These are phyloP conservation scores for Salvia hispanica DNA, from an alignment of 257 asterid species.

Conservation along the genomic window DNA sequence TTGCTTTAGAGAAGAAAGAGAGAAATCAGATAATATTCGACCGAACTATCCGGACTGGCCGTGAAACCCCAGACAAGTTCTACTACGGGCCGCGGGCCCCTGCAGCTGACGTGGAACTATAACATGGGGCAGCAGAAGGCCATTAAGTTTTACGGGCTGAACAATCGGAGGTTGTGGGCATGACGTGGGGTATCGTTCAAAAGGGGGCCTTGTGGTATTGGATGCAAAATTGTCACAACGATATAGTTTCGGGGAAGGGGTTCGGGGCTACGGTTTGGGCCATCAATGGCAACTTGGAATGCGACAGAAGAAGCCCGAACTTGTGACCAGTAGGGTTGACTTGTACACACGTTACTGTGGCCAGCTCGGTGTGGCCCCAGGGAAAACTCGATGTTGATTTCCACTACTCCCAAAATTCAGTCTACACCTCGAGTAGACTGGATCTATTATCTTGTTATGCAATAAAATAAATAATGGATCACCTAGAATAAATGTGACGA, in stretches of 20 bases:
- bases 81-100: constrained; percentile 61
- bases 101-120: constrained; percentile 61
- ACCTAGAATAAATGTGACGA: not conserved
- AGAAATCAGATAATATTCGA: constrained; percentile 29
- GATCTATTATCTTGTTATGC: not conserved
- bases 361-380: constrained; percentile 48
- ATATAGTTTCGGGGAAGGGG: constrained; percentile 42
- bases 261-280: constrained; percentile 56
- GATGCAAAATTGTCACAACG: constrained; percentile 47
- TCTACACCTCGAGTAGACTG: not conserved
- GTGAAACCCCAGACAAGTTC: constrained; percentile 30
- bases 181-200: constrained; percentile 44
- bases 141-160: constrained; percentile 46
- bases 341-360: constrained; percentile 40
- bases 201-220: constrained; percentile 54
- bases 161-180: constrained; percentile 45
- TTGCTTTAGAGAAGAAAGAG: constrained; percentile 32
- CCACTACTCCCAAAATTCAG: not conserved
- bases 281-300: constrained; percentile 46
- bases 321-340: constrained; percentile 42
- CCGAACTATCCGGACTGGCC: constrained; percentile 37
- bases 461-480: not conserved
- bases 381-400: constrained; percentile 45
- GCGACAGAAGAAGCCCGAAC: constrained; percentile 34
- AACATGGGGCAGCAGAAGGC: constrained; percentile 49